A percentile compares a stretch with the other conserved stretches of the same genome.
phyloP scores from a whole-genome alignment of 83 land plant species.

The Isoetes engelmannii region DNA sequence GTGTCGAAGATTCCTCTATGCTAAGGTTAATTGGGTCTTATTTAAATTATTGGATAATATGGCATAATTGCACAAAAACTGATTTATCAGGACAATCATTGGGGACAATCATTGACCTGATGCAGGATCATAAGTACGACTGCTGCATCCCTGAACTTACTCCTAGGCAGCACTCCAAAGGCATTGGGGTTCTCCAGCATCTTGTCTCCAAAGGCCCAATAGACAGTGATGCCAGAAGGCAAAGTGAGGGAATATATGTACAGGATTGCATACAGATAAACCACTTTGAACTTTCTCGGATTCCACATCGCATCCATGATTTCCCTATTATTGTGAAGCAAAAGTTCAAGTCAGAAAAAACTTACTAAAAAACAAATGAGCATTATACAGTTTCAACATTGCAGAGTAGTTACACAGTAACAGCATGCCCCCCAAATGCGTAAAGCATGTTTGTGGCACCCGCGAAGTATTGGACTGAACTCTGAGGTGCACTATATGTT shows the following conservation, averaged over 20 bases:
- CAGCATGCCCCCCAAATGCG: slow-evolving; percentile 4
- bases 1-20: too few relatives aligned
- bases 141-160: slow-evolving; percentile 43
- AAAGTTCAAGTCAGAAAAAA: not conserved
- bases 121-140: slow-evolving; percentile 61
- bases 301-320: not conserved
- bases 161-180: slow-evolving; percentile 40
- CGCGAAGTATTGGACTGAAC: not conserved
- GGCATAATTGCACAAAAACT: too few relatives aligned
- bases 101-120: slow-evolving; percentile 31
- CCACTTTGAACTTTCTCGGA: not conserved
- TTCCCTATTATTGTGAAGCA: not conserved
- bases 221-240: slow-evolving; percentile 43
- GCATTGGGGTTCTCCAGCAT: slow-evolving; percentile 51
- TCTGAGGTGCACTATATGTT: slow-evolving; percentile 1
- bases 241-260: slow-evolving; percentile 11
- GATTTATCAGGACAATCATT: too few relatives aligned
- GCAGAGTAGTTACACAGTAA: not conserved
- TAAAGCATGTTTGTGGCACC: slow-evolving; percentile 1
- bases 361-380: not conserved
- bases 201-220: slow-evolving; percentile 62
- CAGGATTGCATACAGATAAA: slow-evolving; percentile 1
- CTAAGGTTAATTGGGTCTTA: too few relatives aligned
- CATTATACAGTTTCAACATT: not conserved
- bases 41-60: too few relatives aligned